Evolutionary conservation across 148 eudicot genomes (phyloP), one percentile per base, ranked within the genome.

Genomic region (Vaccinium darrowii): DNA sequence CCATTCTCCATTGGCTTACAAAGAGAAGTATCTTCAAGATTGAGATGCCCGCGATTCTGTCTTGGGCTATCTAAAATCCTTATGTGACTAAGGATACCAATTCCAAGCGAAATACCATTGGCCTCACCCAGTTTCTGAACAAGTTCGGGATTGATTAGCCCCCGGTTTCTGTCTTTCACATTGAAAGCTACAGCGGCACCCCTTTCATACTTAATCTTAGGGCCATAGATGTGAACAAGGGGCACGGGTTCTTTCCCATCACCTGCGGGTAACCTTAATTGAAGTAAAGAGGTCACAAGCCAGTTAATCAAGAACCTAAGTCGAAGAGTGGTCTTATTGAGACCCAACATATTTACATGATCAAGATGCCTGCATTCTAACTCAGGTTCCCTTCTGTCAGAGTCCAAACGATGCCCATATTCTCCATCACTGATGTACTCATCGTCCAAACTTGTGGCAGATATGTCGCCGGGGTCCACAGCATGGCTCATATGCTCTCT

Each of bases 101-200:
- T 90, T 51, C 98, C 96, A 33, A 97, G 93, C 33, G 92, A 91
- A 53, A 97, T 90, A 11, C 96, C 98, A 72, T 91, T 88, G 43
- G 90, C 89, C 91, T 97, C 99, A 16, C 93, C 99, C 62, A 95
- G 88, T 82, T 92, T 97, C 83, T 93, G 98, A 85, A 95, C 98
- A 2, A 92, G 78, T 79, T 97, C 98, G 1, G 99, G 99, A 79
- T 89, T 94, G 1, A 97, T 86, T 33, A 95, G 83, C 71, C 98
- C 98, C 73, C 87, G 83, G 77, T 87, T 91, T 84, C 88, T 89
- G 84, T 92, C 93, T 86, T 92, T 93, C 80, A 97, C 91, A 75
- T 94, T 97, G 84, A 97, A 97, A 15, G 99, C 98, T 84, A 97
- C 98, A 2, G 99, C 91, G 27, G 96, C 99, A 30, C 99, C 99